Percentiles rank a stretch among this genome's conserved stretches.
These are phyloP conservation scores for Arachis hypogaea DNA, from an alignment of 306 rosid species.

Conservation along the genomic window DNA sequence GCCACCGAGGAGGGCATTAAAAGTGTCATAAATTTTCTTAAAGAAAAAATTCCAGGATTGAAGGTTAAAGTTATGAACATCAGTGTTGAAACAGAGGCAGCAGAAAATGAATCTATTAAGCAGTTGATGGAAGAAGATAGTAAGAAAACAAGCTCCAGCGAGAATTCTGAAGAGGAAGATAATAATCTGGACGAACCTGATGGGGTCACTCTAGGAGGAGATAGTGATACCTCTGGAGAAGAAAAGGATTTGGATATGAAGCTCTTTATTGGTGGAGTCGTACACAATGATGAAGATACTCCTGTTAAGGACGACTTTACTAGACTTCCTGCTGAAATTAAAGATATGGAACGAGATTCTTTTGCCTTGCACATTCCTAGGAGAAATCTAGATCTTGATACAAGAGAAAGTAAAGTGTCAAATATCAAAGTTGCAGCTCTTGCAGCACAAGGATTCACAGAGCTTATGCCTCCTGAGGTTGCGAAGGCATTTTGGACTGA, in stretches of 20 bases:
- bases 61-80: conserved; percentile 86
- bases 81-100: conserved; percentile 63
- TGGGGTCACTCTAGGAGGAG: conserved; percentile 65
- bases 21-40: conserved; percentile 87
- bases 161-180: conserved; percentile 67
- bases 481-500: conserved; percentile 92
- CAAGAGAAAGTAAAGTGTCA: conserved; percentile 59
- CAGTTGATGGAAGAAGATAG: conserved; percentile 73
- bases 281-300: conserved; percentile 78
- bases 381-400: conserved; percentile 62
- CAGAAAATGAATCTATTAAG: conserved; percentile 65
- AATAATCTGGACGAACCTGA: conserved; percentile 74
- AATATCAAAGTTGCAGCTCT: conserved; percentile 81
- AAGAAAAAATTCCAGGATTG: conserved; percentile 94
- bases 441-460: conserved; percentile 80
- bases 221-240: conserved; percentile 56
- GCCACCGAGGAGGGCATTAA: conserved; percentile 93
- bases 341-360: conserved; percentile 79
- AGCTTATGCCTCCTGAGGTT: conserved; percentile 95
- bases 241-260: conserved; percentile 89
- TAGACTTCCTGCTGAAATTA: conserved; percentile 89
- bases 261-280: conserved; percentile 86
- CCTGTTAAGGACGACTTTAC: conserved; percentile 71
- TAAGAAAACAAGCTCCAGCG: conserved; percentile 54
- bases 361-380: conserved; percentile 76